phyloP scores from a whole-genome alignment of 1,284 basidiomycete species.

The Marasmius oreades region DNA sequence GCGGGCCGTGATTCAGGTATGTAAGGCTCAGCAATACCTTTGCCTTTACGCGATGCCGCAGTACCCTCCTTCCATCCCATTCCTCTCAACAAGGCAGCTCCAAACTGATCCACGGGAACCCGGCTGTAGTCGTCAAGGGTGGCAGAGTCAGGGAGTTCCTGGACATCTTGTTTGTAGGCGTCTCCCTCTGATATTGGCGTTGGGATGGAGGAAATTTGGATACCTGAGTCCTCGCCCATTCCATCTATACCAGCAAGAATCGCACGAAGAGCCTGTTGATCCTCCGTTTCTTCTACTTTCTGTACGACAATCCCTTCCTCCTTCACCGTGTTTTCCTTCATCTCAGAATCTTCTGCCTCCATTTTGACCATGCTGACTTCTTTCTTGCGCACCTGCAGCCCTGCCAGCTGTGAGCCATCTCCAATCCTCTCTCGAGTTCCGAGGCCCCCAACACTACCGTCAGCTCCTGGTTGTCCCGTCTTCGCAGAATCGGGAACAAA shows the following conservation, averaged over 20 bases:
- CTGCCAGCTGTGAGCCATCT: conserved; percentile 60
- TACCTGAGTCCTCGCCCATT: conserved; percentile 35
- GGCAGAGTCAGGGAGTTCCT: conserved; percentile 71
- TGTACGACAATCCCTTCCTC: conserved; percentile 26
- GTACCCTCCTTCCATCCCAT: conserved; percentile 95
- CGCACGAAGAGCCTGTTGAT: conserved; percentile 71
- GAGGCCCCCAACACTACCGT: conserved; percentile 78
- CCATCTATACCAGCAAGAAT: conserved; percentile 55
- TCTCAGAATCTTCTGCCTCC: conserved; percentile 20
- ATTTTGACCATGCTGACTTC: conserved; percentile 21
- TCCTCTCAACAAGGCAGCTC: conserved; percentile 88
- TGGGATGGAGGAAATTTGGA: conserved; percentile 48
- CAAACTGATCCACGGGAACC: conserved; percentile 91
- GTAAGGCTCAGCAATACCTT: conserved; percentile 69
- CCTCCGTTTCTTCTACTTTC: conserved; percentile 58
- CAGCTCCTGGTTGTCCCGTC: conserved; percentile 56
- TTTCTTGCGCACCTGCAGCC: conserved; percentile 51
- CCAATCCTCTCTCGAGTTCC: conserved; percentile 70
- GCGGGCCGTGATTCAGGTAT: conserved; percentile 79
- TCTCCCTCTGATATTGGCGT: conserved; percentile 68
- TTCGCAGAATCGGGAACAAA: conserved; percentile 68
- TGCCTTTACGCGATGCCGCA: conserved; percentile 61
- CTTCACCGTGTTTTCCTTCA: conserved; percentile 30
- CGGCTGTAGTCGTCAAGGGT: conserved; percentile 86
- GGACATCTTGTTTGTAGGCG: conserved; percentile 78